Evolutionary conservation across 768 basidiomycete genomes (phyloP).

Genomic region (Fomitopsis serialis): DNA sequence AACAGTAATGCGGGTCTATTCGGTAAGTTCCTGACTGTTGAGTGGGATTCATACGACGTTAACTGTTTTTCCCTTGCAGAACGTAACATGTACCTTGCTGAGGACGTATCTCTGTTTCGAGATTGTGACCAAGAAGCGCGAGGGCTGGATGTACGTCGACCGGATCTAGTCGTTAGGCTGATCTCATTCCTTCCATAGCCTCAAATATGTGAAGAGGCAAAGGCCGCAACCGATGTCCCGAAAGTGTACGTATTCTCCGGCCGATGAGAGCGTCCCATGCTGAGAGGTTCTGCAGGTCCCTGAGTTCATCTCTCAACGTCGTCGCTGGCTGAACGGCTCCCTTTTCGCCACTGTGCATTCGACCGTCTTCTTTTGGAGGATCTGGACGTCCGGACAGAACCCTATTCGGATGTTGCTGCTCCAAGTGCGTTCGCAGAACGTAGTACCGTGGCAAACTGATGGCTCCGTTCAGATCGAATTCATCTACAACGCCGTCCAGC

Average conservation of each 20-base stretch:
- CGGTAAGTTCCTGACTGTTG: conserved; percentile 22
- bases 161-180: not conserved
- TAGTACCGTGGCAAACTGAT: too few species aligned
- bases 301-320: conserved; percentile 93
- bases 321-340: conserved; percentile 86
- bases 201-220: conserved; percentile 93
- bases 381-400: conserved; percentile 90
- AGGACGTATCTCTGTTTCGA: conserved; percentile 93
- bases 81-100: conserved; percentile 90
- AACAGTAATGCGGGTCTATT: conserved; percentile 63
- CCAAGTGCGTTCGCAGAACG: conserved; percentile 26
- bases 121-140: conserved; percentile 84
- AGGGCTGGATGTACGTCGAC: conserved; percentile 68
- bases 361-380: conserved; percentile 80
- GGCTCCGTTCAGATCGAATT: conserved; percentile 59
- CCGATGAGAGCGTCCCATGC: too few species aligned
- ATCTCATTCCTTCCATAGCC: conserved; percentile 28
- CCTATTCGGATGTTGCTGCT: conserved; percentile 79
- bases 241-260: conserved; percentile 41
- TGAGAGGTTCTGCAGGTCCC: conserved; percentile 46
- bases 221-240: conserved; percentile 97
- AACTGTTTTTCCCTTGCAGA: conserved; percentile 29
- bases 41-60: not conserved
- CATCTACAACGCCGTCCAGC: conserved; percentile 84
- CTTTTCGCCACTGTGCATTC: conserved; percentile 93